A percentile compares a stretch with the other conserved stretches of the same genome.
phyloP scores from a whole-genome alignment of 2,329 filamentous ascomycete species.

The Metarhizium sp. region DNA sequence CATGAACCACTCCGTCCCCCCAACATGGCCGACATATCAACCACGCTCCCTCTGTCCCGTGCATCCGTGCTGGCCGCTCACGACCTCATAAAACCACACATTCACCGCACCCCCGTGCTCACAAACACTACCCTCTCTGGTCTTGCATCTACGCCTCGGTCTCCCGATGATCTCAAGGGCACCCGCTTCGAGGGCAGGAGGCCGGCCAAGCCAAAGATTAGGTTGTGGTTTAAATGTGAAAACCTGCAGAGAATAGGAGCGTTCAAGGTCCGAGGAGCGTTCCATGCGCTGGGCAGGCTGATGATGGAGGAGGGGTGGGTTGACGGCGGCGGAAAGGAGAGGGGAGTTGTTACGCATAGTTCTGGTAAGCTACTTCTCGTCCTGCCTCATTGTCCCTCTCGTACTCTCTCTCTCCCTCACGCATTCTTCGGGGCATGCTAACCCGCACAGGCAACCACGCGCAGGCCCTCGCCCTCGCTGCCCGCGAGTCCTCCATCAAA shows the following conservation, averaged over 20 bases:
- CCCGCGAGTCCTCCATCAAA: conserved; percentile 60
- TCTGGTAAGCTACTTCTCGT: conserved; percentile 47
- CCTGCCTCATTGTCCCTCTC: too few species aligned
- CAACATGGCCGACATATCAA: conserved; percentile 6
- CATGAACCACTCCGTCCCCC: not conserved
- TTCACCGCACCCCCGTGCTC: conserved; percentile 77
- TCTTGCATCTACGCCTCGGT: conserved; percentile 65
- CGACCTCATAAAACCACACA: conserved; percentile 59
- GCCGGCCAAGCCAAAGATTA: conserved; percentile 56
- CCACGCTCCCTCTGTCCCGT: conserved; percentile 60
- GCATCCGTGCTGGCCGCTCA: conserved; percentile 64
- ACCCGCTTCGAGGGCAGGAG: conserved; percentile 46
- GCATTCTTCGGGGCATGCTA: too few species aligned
- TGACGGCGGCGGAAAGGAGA: conserved; percentile 46
- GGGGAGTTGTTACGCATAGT: conserved; percentile 82
- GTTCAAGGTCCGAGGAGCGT: conserved; percentile 87
- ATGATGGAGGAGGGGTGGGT: conserved; percentile 52
- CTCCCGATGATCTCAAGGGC: conserved; percentile 38
- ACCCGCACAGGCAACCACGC: conserved; percentile 74
- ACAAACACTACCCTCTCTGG: conserved; percentile 66
- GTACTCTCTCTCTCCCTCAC: too few species aligned
- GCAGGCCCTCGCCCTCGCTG: conserved; percentile 82
- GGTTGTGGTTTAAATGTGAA: conserved; percentile 92
- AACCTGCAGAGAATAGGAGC: conserved; percentile 85
- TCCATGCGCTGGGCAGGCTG: conserved; percentile 70